Percentiles rank a stretch among this genome's conserved stretches.
These are phyloP conservation scores for Suillus weaverae DNA, from an alignment of 768 basidiomycete species.

Conservation along the genomic window DNA sequence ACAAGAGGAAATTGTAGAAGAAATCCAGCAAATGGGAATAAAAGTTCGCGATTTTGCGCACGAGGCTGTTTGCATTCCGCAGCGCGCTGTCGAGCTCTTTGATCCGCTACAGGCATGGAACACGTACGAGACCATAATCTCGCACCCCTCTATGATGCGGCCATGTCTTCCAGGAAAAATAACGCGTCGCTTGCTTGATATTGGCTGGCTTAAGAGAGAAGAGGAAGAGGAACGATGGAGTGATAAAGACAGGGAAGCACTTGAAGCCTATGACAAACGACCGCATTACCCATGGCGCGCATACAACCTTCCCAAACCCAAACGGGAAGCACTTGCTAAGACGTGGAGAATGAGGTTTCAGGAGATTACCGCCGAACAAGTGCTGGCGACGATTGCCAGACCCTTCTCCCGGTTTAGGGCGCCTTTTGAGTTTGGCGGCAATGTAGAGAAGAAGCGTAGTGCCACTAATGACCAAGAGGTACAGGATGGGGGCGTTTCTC, in stretches of 20 bases:
- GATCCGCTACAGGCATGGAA: constrained; percentile 33
- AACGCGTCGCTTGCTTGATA: constrained; percentile 30
- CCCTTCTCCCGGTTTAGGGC: constrained; percentile 22
- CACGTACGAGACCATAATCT: constrained; percentile 28
- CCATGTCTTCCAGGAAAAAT: constrained; percentile 22
- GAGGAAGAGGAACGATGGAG: constrained; percentile 26
- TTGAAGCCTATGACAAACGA: constrained; percentile 25
- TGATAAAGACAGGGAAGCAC: constrained; percentile 25
- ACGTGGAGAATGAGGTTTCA: constrained; percentile 30
- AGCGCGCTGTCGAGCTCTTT: constrained; percentile 28
- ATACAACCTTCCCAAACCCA: constrained; percentile 23
- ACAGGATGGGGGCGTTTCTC: constrained; percentile 16
- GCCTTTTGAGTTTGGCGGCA: constrained; percentile 13
- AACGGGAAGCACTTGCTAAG: constrained; percentile 25
- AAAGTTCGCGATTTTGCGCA: constrained; percentile 34
- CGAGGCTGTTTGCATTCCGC: constrained; percentile 20
- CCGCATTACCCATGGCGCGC: constrained; percentile 30
- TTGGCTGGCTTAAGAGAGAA: constrained; percentile 28
- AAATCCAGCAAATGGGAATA: constrained; percentile 29
- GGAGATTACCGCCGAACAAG: constrained; percentile 32
- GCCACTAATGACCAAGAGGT: constrained; percentile 14
- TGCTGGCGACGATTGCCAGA: constrained; percentile 24
- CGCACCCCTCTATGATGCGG: constrained; percentile 20
- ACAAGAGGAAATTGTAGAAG: constrained; percentile 33
- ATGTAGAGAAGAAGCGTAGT: constrained; percentile 26